phyloP scores from a whole-genome alignment of 208 protist genomes.

The Crithidia brevicula region DNA sequence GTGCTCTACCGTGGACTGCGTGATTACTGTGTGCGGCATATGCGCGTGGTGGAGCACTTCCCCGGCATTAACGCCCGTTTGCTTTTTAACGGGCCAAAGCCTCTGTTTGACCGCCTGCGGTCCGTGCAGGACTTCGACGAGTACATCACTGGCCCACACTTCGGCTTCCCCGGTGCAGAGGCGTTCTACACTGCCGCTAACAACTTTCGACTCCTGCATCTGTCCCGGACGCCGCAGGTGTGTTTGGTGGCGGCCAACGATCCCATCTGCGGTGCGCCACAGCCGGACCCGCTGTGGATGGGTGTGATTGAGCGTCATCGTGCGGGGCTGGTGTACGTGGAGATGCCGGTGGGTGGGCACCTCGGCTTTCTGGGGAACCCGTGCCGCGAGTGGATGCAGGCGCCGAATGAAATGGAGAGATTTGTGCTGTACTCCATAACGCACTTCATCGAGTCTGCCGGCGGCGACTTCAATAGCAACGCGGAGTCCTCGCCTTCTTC shows the following conservation, averaged over 20 bases:
- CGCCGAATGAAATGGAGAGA: conserved; percentile 49
- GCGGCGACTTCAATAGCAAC: too few relatives aligned
- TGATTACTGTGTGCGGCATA: conserved; percentile 49
- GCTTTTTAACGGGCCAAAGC: conserved; percentile 25
- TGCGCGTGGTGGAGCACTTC: conserved; percentile 40
- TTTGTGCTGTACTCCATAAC: conserved; percentile 35
- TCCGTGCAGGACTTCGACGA: conserved; percentile 49
- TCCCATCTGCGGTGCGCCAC: conserved; percentile 46
- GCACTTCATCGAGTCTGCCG: conserved; percentile 13
- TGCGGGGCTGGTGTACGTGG: conserved; percentile 45
- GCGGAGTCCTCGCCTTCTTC: too few relatives aligned
- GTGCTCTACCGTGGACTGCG: conserved; percentile 30
- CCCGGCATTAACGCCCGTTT: conserved; percentile 25
- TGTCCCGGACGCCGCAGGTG: conserved; percentile 41
- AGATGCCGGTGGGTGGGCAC: conserved; percentile 65
- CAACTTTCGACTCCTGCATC: conserved; percentile 43
- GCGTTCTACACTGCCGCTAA: conserved; percentile 54
- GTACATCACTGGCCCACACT: conserved; percentile 51
- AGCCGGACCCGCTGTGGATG: conserved; percentile 35
- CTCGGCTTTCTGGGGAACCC: conserved; percentile 57
- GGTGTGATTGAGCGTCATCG: conserved; percentile 25
- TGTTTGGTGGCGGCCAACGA: conserved; percentile 55
- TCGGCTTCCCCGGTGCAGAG: conserved; percentile 40
- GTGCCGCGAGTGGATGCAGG: conserved; percentile 22
- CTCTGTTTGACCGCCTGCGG: conserved; percentile 26